Percentiles rank a stretch among this genome's conserved stretches.
phyloP scores from a whole-genome alignment of 1,284 basidiomycete genomes.

The Ceratobasidium sp. region DNA sequence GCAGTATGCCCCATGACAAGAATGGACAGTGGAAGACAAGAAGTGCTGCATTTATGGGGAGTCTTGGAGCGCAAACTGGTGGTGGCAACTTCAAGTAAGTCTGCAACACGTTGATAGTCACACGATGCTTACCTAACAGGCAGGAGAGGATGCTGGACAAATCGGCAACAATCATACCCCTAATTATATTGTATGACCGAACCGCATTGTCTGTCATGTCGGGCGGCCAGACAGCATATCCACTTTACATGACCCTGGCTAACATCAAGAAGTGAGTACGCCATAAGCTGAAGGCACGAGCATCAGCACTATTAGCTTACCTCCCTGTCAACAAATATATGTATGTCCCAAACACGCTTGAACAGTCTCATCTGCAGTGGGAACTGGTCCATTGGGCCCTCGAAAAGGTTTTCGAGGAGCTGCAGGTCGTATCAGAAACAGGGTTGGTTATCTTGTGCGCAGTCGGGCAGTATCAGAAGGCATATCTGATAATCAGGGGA shows the following conservation, averaged over 20 bases:
- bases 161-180: background rate
- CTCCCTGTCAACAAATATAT: constrained; percentile 37
- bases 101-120: background rate
- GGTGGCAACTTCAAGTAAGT: constrained; percentile 38
- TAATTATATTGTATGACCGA: constrained; percentile 18
- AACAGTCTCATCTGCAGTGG: background rate
- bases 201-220: constrained; percentile 11
- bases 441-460: constrained; percentile 10
- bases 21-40: constrained; percentile 11
- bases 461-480: background rate
- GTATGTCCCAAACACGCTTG: background rate
- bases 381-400: constrained; percentile 15
- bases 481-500: background rate
- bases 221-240: constrained; percentile 6
- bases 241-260: constrained; percentile 35
- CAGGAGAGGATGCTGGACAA: background rate
- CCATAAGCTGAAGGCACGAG: constrained; percentile 20
- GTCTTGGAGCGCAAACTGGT: constrained; percentile 34
- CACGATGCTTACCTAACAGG: background rate
- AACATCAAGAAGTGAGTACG: constrained; percentile 43
- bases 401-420: background rate
- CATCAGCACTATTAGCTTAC: constrained; percentile 41
- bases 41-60: constrained; percentile 17
- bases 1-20: constrained; percentile 26
- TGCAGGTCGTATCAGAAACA: constrained; percentile 1